Evolutionary conservation across 805 yeast species (phyloP).

Genomic region (Kuraishia capsulata): DNA sequence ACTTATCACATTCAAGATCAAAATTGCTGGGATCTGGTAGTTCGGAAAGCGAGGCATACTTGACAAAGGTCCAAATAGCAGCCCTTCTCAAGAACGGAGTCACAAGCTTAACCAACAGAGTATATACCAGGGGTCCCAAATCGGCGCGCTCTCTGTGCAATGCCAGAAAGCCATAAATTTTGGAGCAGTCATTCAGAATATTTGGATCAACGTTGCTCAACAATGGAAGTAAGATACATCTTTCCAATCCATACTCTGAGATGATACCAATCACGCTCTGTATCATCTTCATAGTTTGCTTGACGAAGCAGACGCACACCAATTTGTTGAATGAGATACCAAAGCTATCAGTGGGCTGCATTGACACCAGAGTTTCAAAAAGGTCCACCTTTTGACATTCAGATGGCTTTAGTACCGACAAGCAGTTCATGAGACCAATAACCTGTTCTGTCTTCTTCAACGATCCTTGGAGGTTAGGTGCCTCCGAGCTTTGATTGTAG

Average conservation of each 20-base stretch:
- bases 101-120: slow-evolving; percentile 44
- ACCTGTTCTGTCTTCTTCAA: slow-evolving; percentile 3
- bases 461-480: slow-evolving; percentile 8
- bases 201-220: slow-evolving; percentile 12
- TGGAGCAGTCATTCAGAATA: slow-evolving; percentile 4
- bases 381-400: slow-evolving; percentile 26
- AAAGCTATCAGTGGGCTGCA: slow-evolving; percentile 36
- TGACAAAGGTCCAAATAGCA: slow-evolving; percentile 44
- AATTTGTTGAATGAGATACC: slow-evolving; percentile 38
- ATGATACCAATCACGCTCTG: neutral
- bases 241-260: neutral
- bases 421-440: neutral
- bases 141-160: slow-evolving; percentile 1
- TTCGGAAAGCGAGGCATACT: slow-evolving; percentile 34
- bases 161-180: slow-evolving; percentile 2
- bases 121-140: slow-evolving; percentile 21
- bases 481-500: slow-evolving; percentile 26
- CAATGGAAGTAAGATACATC: neutral
- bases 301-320: slow-evolving; percentile 37
- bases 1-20: slow-evolving; percentile 42
- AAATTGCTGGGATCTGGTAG: slow-evolving; percentile 11
- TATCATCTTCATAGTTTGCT: slow-evolving; percentile 42
- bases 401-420: neutral
- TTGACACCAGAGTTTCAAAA: slow-evolving; percentile 41
- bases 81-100: slow-evolving; percentile 61